Base-by-base conservation (phyloP, 73 alveolate genomes). In the Paraurostyla sp. region DNA sequence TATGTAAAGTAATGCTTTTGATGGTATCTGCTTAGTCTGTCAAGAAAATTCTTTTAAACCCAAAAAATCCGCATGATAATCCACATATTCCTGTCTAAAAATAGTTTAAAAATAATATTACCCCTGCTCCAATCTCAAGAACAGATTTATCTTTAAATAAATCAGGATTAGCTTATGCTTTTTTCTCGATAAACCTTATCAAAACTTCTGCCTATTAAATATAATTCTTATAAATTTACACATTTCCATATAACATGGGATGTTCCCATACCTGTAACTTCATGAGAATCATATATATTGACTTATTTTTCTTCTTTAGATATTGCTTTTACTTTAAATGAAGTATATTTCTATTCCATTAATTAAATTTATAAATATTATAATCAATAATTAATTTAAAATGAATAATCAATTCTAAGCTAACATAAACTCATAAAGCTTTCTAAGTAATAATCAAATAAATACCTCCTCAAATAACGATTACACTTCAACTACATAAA, bases 81-180 rank as follows among this genome's bases (percentile, higher is more conserved):
- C 84, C 84, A 69, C 84, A 69, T 4, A 69, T 3, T 6, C 84
- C 84, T 20, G 84, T 69, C 84, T 69, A 69, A 25, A n/a, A 32
- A 11, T 36, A 36, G 16, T 38, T 13, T 7, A 7, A 35, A 15
- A 11, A 7, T 69, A 43, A 41, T 9, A 4, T 41, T 69, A 69
- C 84, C 29, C 84, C 84, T 35, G 54, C 7, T 7, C 84, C 84
- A 36, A 69, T 3, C 36, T 69, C 84, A 6, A 69, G 59, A 15
- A 43, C 50, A 22, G 84, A 9, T 40, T 41, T 69, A n/a, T 25
- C 63, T 25, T 69, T 16, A 69, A 69, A 69, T 16, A 69, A 22
- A 36, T 69, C 84, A 18, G 11, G 59, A 18, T 69, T 2, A 41
- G 18, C 15, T 36, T 69, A n/a, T 15, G 38, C 59, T 36, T 69